Base-by-base conservation (phyloP, 2,329 filamentous ascomycete species). In the Ascochyta fabae region DNA sequence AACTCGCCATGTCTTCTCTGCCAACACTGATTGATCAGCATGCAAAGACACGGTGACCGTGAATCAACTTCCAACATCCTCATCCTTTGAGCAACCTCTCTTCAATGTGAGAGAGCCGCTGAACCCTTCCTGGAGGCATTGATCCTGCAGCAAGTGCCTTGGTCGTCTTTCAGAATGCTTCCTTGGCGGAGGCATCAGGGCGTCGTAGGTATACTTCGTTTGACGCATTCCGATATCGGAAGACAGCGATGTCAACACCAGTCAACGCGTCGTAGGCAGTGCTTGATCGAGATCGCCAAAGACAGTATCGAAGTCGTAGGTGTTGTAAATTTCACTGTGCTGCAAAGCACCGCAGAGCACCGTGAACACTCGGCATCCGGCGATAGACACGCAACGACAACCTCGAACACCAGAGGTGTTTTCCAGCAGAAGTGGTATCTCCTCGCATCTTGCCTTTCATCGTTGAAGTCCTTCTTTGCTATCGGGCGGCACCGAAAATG, bases 401-500 rank as follows among this genome's bases (percentile, higher is more conserved):
- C 58, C 57, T 53, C 58, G 63, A 63, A 64, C 69, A 66, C 66
- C 58, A 46, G 13, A 59, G 35, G 31, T 41, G 42, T 26, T 43
- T 41, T 36, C 45, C 51, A 50, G 46, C 31, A 52, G 46, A 58
- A 47, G 69, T 65, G 63, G 65, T 66, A 66, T 67, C 61, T 56
- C 38, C 50, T 58, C 43, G 53, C 47, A 55, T 43, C 22, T 36
- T 54, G 39, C 56, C 26, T 15, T 53, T 33, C 22, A n/a, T 45
- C 40, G 36, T 47, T 7, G 7, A 50, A 48, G 44, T 40, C 24
- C 40, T n/a, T 48, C 57, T 56, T 59, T 55, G 65, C 62, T 65
- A 58, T 72, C 71, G 70, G 71, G 68, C 65, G 48, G 38, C 45
- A 58, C 71, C 71, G 71, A 53, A 39, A 49, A 53, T 65, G 62